Evolutionary conservation across 768 basidiomycete genomes (phyloP).

Genomic region (Sarcodon sp.): DNA sequence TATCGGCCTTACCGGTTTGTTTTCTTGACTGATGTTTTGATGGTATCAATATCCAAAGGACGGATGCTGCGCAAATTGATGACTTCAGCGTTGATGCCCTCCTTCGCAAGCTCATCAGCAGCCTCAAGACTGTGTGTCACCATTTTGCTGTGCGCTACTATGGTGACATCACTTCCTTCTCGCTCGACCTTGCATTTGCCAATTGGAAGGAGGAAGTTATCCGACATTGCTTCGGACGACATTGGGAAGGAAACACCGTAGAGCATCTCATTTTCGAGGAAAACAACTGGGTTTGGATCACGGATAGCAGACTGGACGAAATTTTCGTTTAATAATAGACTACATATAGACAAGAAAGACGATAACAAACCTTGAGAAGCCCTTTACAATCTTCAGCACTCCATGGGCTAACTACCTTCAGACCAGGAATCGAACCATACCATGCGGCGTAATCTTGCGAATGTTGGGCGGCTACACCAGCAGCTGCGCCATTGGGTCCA

Average conservation of each 20-base stretch:
- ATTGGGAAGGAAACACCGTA: conserved; percentile 97
- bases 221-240: conserved; percentile 89
- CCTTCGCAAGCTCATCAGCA: conserved; percentile 85
- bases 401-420: conserved; percentile 98
- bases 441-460: conserved; percentile 96
- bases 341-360: neutral
- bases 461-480: conserved; percentile 95
- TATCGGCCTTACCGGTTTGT: conserved; percentile 65
- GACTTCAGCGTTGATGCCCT: conserved; percentile 95
- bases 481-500: conserved; percentile 96
- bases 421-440: conserved; percentile 87
- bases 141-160: conserved; percentile 98
- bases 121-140: conserved; percentile 92
- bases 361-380: conserved; percentile 67
- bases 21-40: conserved; percentile 96
- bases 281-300: conserved; percentile 96
- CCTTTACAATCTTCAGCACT: conserved; percentile 99
- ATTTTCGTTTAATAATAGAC: neutral
- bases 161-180: conserved; percentile 83
- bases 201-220: conserved; percentile 90
- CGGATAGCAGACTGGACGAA: conserved; percentile 75
- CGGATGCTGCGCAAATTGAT: conserved; percentile 95
- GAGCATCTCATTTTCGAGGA: conserved; percentile 99
- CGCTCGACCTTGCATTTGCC: conserved; percentile 97
- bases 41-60: conserved; percentile 95